Evolutionary conservation across 805 yeast genomes (phyloP), one percentile per base, ranked within the genome.

Genomic region (Candida namnaoensis): DNA sequence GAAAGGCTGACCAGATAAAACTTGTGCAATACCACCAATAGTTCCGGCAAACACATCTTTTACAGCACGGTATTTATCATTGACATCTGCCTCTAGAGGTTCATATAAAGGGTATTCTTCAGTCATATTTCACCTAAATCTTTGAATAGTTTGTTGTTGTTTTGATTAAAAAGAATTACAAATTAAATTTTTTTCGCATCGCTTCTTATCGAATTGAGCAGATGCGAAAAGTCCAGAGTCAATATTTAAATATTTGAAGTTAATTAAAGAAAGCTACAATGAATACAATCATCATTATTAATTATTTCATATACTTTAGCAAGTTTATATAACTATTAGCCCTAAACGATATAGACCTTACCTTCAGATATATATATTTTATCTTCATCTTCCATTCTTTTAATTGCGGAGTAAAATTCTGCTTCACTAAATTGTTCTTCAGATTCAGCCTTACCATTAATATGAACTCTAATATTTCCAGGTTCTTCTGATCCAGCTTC

Each of bases 1-100:
- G 56, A 91, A 91, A 7, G 98, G 97, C 63, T 93, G 98, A 24
- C 99, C 99, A 12, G 83, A 85, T 32, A 93, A 66, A 7, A 93
- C 98, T 64, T 93, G 99, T 7, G 97, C 91, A 26, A 93, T 78
- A 41, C 99, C 99, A 43, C 98, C 98, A 51, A 82, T 72, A 14
- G 97, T 91, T 19, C 99, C 99, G 5, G 95, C 95, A 41, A 52
- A 47, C 10, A 56, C 40, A 36, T 56, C 60, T 39, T 56, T 56
- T 5, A 43, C 44, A 2, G 52, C 56, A 36, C 60, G 45, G 35
- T 40, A 49, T 11, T 38, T 30, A 39, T 52, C 59, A 5, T 39
- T 19, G 7, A 5, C 5, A 7, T 19, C 25, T 13, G 23, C 11
- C 12, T 34, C 35, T 7, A 7, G 3, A 7, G 25, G 23, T 15